These are phyloP conservation scores for Trichoderma citrinoviride DNA, from an alignment of 2,329 filamentous ascomycete genomes.

Conservation along the genomic window DNA sequence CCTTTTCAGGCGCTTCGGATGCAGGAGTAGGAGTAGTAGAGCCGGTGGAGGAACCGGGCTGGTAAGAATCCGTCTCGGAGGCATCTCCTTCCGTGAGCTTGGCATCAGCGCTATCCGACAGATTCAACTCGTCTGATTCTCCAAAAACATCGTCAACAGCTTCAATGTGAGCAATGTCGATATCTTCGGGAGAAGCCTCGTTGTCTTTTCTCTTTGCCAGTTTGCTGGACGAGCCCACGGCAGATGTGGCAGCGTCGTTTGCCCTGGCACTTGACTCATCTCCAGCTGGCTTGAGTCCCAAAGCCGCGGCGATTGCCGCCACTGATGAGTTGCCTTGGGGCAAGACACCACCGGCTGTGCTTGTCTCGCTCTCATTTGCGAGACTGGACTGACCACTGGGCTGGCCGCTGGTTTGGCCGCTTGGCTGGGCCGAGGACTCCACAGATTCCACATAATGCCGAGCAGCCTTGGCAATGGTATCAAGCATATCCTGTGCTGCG, in stretches of 20 bases:
- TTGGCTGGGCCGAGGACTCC: slow-evolving; percentile 26
- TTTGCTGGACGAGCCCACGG: background rate
- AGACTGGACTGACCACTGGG: background rate
- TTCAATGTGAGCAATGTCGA: slow-evolving; percentile 45
- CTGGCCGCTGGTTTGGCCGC: too few relatives aligned
- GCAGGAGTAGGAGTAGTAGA: background rate
- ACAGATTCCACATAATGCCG: slow-evolving; percentile 48
- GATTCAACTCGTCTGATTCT: slow-evolving; percentile 18
- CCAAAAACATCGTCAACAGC: slow-evolving; percentile 27
- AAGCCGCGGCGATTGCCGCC: background rate
- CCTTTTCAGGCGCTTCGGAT: background rate
- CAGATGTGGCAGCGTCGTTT: background rate
- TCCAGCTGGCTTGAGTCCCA: background rate
- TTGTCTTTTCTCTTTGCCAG: background rate
- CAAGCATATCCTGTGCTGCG: slow-evolving; percentile 47
- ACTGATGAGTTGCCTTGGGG: background rate
- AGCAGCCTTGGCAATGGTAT: slow-evolving; percentile 51
- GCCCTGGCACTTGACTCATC: background rate
- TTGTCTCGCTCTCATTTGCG: background rate
- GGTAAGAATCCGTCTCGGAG: background rate
- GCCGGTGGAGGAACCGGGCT: background rate
- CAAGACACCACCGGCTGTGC: background rate
- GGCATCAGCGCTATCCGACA: background rate
- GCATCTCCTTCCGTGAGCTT: background rate
- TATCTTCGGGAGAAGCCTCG: slow-evolving; percentile 46